Base-by-base conservation (phyloP, 768 basidiomycete species). In the Strobilomyces dryophilus region DNA sequence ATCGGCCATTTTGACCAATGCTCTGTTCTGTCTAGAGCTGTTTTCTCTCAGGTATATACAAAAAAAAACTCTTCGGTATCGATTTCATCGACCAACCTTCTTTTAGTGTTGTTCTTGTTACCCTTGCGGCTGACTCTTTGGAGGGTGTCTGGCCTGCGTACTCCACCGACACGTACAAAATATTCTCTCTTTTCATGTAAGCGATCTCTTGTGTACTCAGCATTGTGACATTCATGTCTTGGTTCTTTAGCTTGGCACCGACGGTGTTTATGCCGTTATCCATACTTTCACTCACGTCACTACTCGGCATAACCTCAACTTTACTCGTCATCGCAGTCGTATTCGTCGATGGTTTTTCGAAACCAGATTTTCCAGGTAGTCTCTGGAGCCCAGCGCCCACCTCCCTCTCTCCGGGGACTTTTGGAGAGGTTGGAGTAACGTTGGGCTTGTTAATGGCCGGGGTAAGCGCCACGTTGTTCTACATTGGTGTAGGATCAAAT, bases 381-480 rank as follows among this genome's bases (percentile, higher is more conserved):
- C 71, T 98, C 9, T 84, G 85, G 78, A 72, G 75, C 44, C 88
- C 89, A 5, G 85, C 83, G 27, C 71, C 74, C n/a, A 97, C 93
- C 0, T 79, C 75, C 18, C 55, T 85, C 11, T 76, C 76, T 6
- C 74, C 88, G 14, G 71, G 72, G 24, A 79, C 75, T 53, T 70
- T 75, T 56, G 70, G 71, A 18, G 79, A 87, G 50, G 73, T 95
- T 32, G 88, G 92, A 1, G 68, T 95, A 26, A 82, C 89, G 14
- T 87, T 94, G 59, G 95, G 95, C 2, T 74, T 98, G 56, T 84
- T 98, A 63, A 92, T 98, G 84, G 89, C 91, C 8, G 92, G 94
- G 15, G 91, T 92, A 65, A 64, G 81, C 64, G 45, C 26, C 18
- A 45, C 21, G 21, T 57, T 20, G 6, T 45, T 46, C 10, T 10